Base-by-base conservation (phyloP, 2,329 filamentous ascomycete genomes). In the Onygenales sp. region DNA sequence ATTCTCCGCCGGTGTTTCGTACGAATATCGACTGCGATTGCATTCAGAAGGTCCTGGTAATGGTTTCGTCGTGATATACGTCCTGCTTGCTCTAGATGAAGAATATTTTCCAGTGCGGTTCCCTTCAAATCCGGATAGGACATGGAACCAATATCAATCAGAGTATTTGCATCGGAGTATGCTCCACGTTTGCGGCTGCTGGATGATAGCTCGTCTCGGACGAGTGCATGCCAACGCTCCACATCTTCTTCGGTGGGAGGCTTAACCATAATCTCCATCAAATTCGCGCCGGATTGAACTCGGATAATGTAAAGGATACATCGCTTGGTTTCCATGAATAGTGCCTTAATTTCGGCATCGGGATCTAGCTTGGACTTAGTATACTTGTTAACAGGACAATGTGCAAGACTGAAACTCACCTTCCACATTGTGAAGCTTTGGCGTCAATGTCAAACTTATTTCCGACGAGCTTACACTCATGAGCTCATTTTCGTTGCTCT, bases 271-370 rank as follows among this genome's bases (percentile, higher is more conserved):
- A 98, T 95, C 57, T 97, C 91, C 69, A 97, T 83, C n/a, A 98
- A 80, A 63, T 92, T 95, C 50, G 84, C 75, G 7, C 93, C 93
- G 2, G 88, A 89, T 70, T 98, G 94, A 38, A 98, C 87, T 55
- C 93, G 87, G 66, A 98, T 97, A 68, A 98, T 97, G 72, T 97
- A 98, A 58, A 98, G 76, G 42, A 97, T 87, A 66, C 93, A 95
- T 63, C 93, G 85, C 74, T 98, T 98, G 2, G 93, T 97, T 72
- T 97, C 93, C 84, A 96, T 97, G 69, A 96, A 96, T 2, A 98
- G 78, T 1, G 90, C 80, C 72, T 97, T 96, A 58, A 93, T 78
- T 56, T 93, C 87, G 3, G 91, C 89, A 65, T 97, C 92, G 3
- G 93, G 92, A 66, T 98, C 93, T 80, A 63, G 10, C 32, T 8